Base-by-base conservation (phyloP, 805 yeast species). In the Jamesozyma gamospora region DNA sequence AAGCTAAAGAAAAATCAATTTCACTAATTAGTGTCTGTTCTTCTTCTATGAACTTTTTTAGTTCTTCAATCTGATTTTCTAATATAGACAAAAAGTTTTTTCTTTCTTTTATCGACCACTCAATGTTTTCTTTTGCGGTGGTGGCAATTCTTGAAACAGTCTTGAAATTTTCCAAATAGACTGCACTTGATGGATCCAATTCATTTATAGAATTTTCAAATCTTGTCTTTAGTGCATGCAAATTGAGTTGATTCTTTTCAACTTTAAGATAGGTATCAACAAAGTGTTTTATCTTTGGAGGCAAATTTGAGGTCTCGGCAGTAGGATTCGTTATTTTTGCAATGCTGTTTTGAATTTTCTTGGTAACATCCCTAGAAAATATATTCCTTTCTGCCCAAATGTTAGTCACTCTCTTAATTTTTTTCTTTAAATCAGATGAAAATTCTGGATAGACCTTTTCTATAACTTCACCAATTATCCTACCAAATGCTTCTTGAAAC, bases 361-460 rank as follows among this genome's bases (percentile, higher is more conserved):
- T 18, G 28, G n/a, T 14, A 5, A 58, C 64, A 2, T 50, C 51
- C 4, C 55, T 48, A 4, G 58, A 36, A 44, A 79, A 78, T 0
- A 80, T 71, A n/a, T 55, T 57, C 37, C 88, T 63, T 49, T 75
- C 75, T 30, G 67, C 66, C 86, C 86, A 80, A n/a, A 80, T 82
- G 29, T 64, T 68, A 14, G 76, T 64, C 14, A 80, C 76, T 28
- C 87, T 65, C 32, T 64, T 70, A 10, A 78, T 68, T 40, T 76
- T 74, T 35, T 69, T 70, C 43, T 68, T 67, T 10, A 71, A 58
- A n/a, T 69, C 73, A 28, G 52, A 40, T 12, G 67, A 63, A n/a
- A 62, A 56, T 17, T 49, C 56, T 3, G 56, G 50, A 46, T 64
- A 67, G 10, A 67, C 66, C 3, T 43, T 44, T 4, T 49, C 56